phyloP scores from a whole-genome alignment of 2,329 filamentous ascomycete genomes.

The Sclerotinia nivalis region DNA sequence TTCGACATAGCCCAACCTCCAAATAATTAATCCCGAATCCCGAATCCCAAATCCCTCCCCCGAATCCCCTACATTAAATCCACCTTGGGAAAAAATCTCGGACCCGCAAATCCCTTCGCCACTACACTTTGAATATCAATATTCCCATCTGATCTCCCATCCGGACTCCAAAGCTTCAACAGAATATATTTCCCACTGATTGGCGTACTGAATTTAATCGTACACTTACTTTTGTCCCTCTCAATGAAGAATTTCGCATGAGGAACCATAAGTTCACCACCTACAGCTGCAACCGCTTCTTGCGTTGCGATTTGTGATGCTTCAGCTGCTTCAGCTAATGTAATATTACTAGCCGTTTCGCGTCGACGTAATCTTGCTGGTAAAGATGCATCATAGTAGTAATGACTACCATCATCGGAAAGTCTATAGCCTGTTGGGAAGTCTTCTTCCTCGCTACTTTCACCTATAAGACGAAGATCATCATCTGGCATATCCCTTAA shows the following conservation, averaged over 20 bases:
- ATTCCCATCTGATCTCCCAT: conserved; percentile 63
- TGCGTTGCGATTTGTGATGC: conserved; percentile 53
- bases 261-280: conserved; percentile 65
- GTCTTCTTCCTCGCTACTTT: conserved; percentile 27
- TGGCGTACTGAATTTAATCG: conserved; percentile 80
- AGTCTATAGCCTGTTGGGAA: neutral
- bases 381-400: conserved; percentile 4
- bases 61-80: neutral
- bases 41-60: neutral
- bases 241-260: conserved; percentile 84
- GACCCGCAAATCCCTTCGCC: conserved; percentile 80
- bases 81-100: conserved; percentile 71
- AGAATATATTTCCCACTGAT: conserved; percentile 81
- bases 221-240: conserved; percentile 79
- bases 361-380: conserved; percentile 30
- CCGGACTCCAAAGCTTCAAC: conserved; percentile 86
- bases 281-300: conserved; percentile 57
- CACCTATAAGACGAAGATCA: conserved; percentile 29
- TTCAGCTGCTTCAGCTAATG: conserved; percentile 38
- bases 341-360: conserved; percentile 40
- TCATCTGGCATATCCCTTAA: conserved; percentile 53
- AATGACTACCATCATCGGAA: neutral
- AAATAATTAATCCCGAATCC: neutral
- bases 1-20: neutral
- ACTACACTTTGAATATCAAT: conserved; percentile 89